Evolutionary conservation across 306 rosid genomes (phyloP).

Genomic region (Quercus suber): DNA sequence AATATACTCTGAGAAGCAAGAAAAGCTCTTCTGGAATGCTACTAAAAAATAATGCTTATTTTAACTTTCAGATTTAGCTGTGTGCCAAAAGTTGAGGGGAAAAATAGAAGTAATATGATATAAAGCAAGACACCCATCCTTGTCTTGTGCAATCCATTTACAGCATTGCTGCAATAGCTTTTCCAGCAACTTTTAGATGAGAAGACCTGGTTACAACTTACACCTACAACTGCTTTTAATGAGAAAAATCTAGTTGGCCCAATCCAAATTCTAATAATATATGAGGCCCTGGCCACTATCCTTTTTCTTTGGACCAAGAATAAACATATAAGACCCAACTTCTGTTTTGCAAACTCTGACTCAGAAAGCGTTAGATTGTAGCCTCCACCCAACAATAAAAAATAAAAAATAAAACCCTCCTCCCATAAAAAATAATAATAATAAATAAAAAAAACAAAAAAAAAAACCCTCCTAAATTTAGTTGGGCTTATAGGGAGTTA

Average conservation of each 20-base stretch:
- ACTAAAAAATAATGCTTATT: not conserved
- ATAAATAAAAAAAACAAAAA: no score
- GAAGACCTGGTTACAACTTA: not conserved
- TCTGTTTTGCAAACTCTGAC: not conserved
- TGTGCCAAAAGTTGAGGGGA: not conserved
- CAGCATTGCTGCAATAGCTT: no score
- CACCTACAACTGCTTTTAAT: not conserved
- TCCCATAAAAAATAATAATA: no score
- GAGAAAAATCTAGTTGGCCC: not conserved
- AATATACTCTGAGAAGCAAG: not conserved
- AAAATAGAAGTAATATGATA: not conserved
- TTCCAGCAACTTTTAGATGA: not conserved
- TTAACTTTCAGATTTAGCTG: no score
- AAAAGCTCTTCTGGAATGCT: not conserved
- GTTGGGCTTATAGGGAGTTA: no score
- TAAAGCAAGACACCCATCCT: not conserved
- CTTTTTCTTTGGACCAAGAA: not conserved
- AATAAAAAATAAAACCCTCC: no score
- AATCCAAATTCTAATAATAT: not conserved
- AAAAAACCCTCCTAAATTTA: no score
- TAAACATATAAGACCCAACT: not conserved
- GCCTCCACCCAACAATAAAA: no score
- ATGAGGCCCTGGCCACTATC: not conserved
- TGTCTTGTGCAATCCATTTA: not conserved
- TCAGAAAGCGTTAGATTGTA: not conserved